Percentiles rank a stretch among this genome's conserved stretches.
These are phyloP conservation scores for Trametes maxima DNA, from an alignment of 768 basidiomycete genomes.

Conservation along the genomic window DNA sequence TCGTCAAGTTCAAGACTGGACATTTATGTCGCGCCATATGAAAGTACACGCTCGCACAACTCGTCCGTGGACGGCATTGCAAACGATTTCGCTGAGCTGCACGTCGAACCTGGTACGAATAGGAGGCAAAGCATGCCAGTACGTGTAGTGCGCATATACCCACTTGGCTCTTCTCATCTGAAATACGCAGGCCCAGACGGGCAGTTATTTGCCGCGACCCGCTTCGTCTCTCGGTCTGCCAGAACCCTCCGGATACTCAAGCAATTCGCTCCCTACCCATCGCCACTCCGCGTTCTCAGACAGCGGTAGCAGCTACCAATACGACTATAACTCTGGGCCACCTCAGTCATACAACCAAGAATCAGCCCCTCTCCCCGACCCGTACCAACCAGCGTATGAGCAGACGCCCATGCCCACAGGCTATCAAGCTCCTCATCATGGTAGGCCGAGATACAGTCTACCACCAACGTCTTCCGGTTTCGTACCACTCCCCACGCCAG, in stretches of 20 bases:
- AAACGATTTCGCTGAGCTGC: conserved; percentile 68
- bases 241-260: neutral
- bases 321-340: conserved; percentile 43
- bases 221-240: conserved; percentile 36
- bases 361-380: conserved; percentile 37
- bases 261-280: conserved; percentile 27
- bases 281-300: conserved; percentile 40
- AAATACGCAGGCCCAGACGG: neutral
- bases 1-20: conserved; percentile 65
- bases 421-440: conserved; percentile 34
- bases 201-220: conserved; percentile 30
- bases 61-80: conserved; percentile 53
- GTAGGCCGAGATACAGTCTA: conserved; percentile 65
- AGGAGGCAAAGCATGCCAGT: conserved; percentile 29
- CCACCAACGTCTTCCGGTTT: conserved; percentile 72
- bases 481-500: conserved; percentile 49
- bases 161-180: neutral
- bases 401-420: conserved; percentile 41
- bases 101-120: conserved; percentile 39
- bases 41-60: conserved; percentile 45
- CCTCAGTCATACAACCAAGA: conserved; percentile 34
- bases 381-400: conserved; percentile 52
- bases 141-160: conserved; percentile 2
- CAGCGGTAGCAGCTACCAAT: conserved; percentile 37
- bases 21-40: conserved; percentile 76